A percentile compares a stretch with the other conserved stretches of the same genome.
These are phyloP conservation scores for Linum trigynum DNA, from an alignment of 345 rosid genomes.

Conservation along the genomic window DNA sequence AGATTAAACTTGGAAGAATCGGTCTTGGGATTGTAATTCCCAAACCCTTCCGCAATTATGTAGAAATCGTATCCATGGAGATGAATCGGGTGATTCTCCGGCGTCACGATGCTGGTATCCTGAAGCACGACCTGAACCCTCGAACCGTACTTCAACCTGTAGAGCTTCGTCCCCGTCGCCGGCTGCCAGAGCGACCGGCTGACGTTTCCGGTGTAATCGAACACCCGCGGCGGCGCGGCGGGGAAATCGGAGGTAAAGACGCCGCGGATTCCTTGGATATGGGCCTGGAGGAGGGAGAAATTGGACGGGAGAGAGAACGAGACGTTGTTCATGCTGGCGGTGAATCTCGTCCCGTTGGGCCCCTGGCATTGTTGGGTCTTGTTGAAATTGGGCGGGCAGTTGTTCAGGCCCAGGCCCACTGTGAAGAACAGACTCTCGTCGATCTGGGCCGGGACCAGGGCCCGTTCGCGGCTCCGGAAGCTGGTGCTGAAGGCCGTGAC, in stretches of 20 bases:
- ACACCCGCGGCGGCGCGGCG: constrained; percentile 1
- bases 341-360: constrained; percentile 25
- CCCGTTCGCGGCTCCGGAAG: constrained; percentile 12
- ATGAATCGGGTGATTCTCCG: constrained; percentile 4
- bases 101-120: constrained; percentile 2
- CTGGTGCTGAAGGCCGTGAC: constrained; percentile 18
- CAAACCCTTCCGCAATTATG: constrained; percentile 2
- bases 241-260: constrained; percentile 31
- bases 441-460: constrained; percentile 12
- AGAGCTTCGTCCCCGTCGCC: background rate
- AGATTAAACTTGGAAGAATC: constrained; percentile 3
- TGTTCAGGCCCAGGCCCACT: constrained; percentile 21
- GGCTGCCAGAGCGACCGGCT: constrained; percentile 2
- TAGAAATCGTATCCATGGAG: constrained; percentile 7
- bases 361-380: constrained; percentile 22
- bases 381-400: constrained; percentile 17
- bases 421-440: constrained; percentile 20
- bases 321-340: constrained; percentile 45
- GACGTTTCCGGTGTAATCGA: constrained; percentile 2
- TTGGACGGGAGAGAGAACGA: constrained; percentile 25
- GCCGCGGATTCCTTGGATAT: constrained; percentile 22
- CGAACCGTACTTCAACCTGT: background rate
- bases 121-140: constrained; percentile 1
- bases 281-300: constrained; percentile 35
- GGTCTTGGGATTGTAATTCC: constrained; percentile 1